These are phyloP conservation scores for Bruguiera sexangula DNA, from an alignment of 345 rosid species.

Conservation along the genomic window DNA sequence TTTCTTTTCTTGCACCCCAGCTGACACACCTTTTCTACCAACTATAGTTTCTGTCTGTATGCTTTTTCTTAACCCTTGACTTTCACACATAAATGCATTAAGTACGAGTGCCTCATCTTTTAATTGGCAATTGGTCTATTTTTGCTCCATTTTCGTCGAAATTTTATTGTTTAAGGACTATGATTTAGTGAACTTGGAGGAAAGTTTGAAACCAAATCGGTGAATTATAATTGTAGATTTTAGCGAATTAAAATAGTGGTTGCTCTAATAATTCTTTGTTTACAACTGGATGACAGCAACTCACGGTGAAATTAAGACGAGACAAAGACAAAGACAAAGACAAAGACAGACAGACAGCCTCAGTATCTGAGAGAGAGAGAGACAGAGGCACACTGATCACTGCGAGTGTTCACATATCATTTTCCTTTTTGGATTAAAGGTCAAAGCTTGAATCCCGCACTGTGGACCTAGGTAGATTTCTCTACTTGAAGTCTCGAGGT, in stretches of 20 bases:
- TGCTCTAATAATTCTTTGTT: not conserved
- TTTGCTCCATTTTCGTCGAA: too few relatives aligned
- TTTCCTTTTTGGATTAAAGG: not conserved
- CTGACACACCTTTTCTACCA: too few relatives aligned
- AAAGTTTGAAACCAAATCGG: too few relatives aligned
- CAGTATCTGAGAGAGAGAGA: not conserved
- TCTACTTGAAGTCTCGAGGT: not conserved
- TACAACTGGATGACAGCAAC: slow-evolving; percentile 1
- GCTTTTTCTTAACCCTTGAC: too few relatives aligned
- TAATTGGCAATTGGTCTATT: too few relatives aligned
- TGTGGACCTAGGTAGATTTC: not conserved
- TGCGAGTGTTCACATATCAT: not conserved
- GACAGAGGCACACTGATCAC: not conserved
- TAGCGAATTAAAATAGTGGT: not conserved
- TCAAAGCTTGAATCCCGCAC: not conserved
- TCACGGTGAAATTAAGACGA: not conserved
- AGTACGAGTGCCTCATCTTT: too few relatives aligned
- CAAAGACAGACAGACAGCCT: slow-evolving; percentile 1
- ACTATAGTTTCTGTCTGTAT: too few relatives aligned
- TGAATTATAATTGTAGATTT: too few relatives aligned
- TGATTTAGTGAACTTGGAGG: too few relatives aligned
- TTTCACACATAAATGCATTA: too few relatives aligned
- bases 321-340: slow-evolving; percentile 8
- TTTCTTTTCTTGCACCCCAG: too few relatives aligned
- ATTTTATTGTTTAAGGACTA: too few relatives aligned